Evolutionary conservation across 208 protist genomes (phyloP), one percentile per base, ranked within the genome.

Genomic region (Leptomonas pyrrhocoris): DNA sequence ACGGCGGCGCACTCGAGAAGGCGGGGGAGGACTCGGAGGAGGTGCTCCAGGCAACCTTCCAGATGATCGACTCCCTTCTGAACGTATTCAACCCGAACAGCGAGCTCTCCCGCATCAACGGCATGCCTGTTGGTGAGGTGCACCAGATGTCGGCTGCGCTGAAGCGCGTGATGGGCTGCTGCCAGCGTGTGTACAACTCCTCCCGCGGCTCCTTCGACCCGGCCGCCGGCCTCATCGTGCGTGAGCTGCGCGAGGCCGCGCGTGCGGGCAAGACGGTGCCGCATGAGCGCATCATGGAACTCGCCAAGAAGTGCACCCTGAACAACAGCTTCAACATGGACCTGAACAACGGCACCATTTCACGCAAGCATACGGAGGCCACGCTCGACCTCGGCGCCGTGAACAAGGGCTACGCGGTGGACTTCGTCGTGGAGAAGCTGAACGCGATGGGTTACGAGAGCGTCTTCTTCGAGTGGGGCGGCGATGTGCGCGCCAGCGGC

Each of bases 391-490:
- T 90, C 43, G 81, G 85, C 43, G 82, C 67, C 36, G 73, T 90
- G 56, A 86, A 76, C 73, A 90, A 90, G 60, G 85, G 85, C 65
- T 87, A 81, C 77, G 81, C 67, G 23, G 68, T 90, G 12, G 85
- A 90, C 79, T 83, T 76, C 61, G 71, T 82, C 15, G 68, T 88
- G 21, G 78, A 90, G 74, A 64, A 64, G 50, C 73, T 90, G 42
- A 77, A 72, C 48, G 65, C 25, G 43, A 25, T 73, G 40, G 79
- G 81, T 48, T 73, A 83, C 72, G 45, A 73, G 34, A 68, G 88
- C 51, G 73, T 77, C 48, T 84, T 88, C 70, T 88, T 90, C 40
- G 85, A 90, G 56, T 90, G 85, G 85, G 85, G 85, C 19, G 85
- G 85, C 34, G 85, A 90, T 53, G 73, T 74, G 42, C 77, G 79